Evolutionary conservation across 23 red algal genomes (phyloP), one percentile per base, ranked within the genome.

Genomic region (Gracilaria domingensis): DNA sequence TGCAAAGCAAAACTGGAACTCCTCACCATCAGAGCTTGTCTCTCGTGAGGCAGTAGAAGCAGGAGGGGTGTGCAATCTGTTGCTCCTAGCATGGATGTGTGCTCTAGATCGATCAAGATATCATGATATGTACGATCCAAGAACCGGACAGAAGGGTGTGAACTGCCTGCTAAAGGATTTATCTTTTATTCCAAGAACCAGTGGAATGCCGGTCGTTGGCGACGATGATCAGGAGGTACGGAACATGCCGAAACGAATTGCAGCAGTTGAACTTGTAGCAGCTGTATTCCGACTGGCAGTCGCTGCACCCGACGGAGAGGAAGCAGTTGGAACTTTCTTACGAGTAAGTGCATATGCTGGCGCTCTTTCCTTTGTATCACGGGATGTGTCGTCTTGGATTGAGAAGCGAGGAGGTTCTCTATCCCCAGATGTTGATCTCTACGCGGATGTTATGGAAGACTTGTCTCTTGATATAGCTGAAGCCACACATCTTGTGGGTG

Each of bases 381-480:
- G 72, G 14, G 53, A 87, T 45, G 37, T 96, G 7, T 80, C 87
- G 11, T 48, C 47, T 32, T 96, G 94, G 94, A 84, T 92, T 28
- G 88, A 82, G 35, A 73, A 37, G n/a, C 60, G 94, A 8, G 81
- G 48, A 20, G 94, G 88, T 58, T 78, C 75, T 11, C 26, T 96
- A 32, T 86, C 55, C 23, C 82, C 88, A 18, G 94, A 96, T 47
- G 58, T 57, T 54, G 87, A 91, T 72, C 73, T 96, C 6, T 96
- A 96, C 53, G 87, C 94, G 0, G 94, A 96, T 77, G 94, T 88
- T 35, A 35, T 93, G 45, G 94, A 96, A 60, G 94, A 96, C 62
- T 54, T 96, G 9, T 30, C 80, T 16, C 61, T 92, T 42, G 94
- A 96, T 32, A 77, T 96, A 18, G 77, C 82, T 24, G 94, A 96